phyloP scores from a whole-genome alignment of 805 yeast species.

The Barnettozyma wickerhamii region DNA sequence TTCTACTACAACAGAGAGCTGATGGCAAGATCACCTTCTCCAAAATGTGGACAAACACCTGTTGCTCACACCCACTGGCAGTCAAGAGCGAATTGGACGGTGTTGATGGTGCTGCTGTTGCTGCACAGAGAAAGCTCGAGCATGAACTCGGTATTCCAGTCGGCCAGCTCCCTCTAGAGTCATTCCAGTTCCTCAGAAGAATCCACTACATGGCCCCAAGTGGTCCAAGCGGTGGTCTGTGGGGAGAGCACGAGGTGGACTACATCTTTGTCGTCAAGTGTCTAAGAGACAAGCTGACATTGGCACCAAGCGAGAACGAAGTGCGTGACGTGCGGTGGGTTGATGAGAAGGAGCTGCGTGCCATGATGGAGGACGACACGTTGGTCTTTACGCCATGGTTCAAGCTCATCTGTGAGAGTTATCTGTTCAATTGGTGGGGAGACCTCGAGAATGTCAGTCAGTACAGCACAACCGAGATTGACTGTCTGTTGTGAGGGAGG shows the following conservation, averaged over 20 bases:
- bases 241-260: conserved; percentile 99
- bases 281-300: conserved; percentile 42
- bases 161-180: conserved; percentile 53
- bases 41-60: conserved; percentile 96
- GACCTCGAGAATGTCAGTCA: conserved; percentile 54
- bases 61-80: conserved; percentile 97
- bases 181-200: conserved; percentile 82
- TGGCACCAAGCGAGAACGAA: conserved; percentile 71
- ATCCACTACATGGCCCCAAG: conserved; percentile 92
- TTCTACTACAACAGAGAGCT: conserved; percentile 92
- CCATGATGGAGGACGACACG: conserved; percentile 67
- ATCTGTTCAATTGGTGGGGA: conserved; percentile 93
- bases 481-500: conserved; percentile 24
- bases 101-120: conserved; percentile 73
- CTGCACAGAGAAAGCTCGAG: conserved; percentile 87
- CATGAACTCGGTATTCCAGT: conserved; percentile 87
- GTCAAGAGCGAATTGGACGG: conserved; percentile 67
- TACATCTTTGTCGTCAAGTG: conserved; percentile 69
- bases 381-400: conserved; percentile 96
- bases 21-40: conserved; percentile 96
- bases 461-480: conserved; percentile 37
- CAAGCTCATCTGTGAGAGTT: conserved; percentile 87
- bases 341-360: conserved; percentile 55
- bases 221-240: conserved; percentile 66
- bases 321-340: conserved; percentile 82